Percentiles rank a stretch among this genome's conserved stretches.
phyloP scores from a whole-genome alignment of 345 rosid genomes.

The Eucalyptus pumila region DNA sequence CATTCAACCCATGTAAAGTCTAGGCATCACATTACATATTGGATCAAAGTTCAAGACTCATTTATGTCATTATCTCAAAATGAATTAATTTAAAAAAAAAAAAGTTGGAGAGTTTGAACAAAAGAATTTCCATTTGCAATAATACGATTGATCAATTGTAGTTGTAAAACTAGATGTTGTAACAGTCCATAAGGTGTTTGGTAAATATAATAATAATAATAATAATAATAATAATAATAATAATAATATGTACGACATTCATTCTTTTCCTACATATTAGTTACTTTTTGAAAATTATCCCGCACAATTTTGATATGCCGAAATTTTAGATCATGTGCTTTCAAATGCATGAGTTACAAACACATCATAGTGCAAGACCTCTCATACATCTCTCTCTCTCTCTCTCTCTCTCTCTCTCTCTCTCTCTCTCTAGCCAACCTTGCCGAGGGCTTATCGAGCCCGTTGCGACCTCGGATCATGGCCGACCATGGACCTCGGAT shows the following conservation, averaged over 20 bases:
- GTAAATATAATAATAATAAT: no score
- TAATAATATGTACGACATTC: neutral
- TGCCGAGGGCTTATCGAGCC: neutral
- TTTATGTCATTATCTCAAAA: no score
- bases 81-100: no score
- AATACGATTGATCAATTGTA: neutral
- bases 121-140: neutral
- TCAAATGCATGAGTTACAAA: neutral
- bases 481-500: neutral
- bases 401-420: neutral
- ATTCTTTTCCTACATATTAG: neutral
- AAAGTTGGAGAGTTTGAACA: neutral
- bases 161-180: neutral
- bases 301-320: neutral
- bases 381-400: neutral
- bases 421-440: neutral
- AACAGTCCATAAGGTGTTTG: neutral
- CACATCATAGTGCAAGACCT: neutral
- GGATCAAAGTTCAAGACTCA: accelerated
- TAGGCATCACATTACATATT: neutral
- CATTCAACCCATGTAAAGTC: neutral
- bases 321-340: neutral
- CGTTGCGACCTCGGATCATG: neutral
- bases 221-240: no score
- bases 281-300: neutral